Evolutionary conservation across 495 filamentous ascomycete genomes (phyloP), one percentile per base, ranked within the genome.

Genomic region (Xylaria grammica): DNA sequence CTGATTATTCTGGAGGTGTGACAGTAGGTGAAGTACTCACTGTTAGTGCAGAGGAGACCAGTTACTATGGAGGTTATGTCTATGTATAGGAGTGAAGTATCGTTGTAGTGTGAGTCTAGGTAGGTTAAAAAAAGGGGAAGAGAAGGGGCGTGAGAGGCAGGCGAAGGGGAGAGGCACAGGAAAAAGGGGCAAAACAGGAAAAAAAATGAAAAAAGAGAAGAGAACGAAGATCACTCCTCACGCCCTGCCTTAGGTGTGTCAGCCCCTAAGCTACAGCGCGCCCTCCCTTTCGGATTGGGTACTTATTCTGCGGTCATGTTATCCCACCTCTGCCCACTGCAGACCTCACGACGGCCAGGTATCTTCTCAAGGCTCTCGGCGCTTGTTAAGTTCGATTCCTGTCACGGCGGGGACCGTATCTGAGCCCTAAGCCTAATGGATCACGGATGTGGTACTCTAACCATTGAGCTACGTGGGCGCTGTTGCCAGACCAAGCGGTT

Each of bases 371-470:
- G 51, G 30, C 24, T 36, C 51, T 2, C 22, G 3, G 51, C 51
- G 30, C 51, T 53, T 53, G 51, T 53, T 32, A 53, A 29, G 51
- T 1, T 34, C n/a, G 30, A 53, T 10, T n/a, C 29, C 30, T 36
- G 51, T 34, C 34, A 19, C 51, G 30, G 51, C 51, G 51, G 51
- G 34, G 8, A 34, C 51, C 51, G 30, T 53, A 22, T 53, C 51
- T 53, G 51, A 53, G 34, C 51, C 51, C 51, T 53, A 53, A 53
- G 51, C 51, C 51, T 19, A 27, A n/a, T 19, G 1, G 51, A 8
- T 53, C 4, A 15, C 10, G 19, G 51, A 36, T 53, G 51, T 53
- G 51, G 51, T 36, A 0, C n/a, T 22, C 51, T 32, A 32, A 20
- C 51, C 7, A 29, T 53, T 13, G 19, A 36, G 6, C 51, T 53